These are phyloP conservation scores for Fraxinus floribunda DNA, from an alignment of 305 asterid species.

Conservation along the genomic window DNA sequence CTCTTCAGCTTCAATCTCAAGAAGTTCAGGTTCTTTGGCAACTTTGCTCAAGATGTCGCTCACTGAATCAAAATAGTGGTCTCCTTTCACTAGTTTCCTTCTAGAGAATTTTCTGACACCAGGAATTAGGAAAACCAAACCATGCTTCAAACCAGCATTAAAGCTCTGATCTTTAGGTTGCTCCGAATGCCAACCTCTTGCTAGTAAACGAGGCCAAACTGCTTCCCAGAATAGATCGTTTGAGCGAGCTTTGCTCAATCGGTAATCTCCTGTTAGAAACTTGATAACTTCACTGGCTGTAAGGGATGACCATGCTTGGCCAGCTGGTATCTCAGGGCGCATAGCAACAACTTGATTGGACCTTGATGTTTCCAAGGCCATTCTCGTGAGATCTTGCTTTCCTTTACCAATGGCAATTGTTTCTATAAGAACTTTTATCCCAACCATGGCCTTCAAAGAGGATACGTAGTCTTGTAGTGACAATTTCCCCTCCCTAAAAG, in stretches of 20 bases:
- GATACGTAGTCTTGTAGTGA: slow-evolving; percentile 49
- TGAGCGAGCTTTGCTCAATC: slow-evolving; percentile 71
- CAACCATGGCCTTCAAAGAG: slow-evolving; percentile 51
- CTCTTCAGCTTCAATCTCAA: slow-evolving; percentile 52
- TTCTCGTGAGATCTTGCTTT: slow-evolving; percentile 60
- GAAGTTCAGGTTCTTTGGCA: slow-evolving; percentile 57
- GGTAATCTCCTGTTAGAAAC: slow-evolving; percentile 61
- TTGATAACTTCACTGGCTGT: slow-evolving; percentile 51
- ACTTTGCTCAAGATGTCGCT: slow-evolving; percentile 71
- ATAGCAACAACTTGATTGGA: slow-evolving; percentile 36
- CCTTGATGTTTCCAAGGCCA: slow-evolving; percentile 46
- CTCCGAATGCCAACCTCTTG: slow-evolving; percentile 82
- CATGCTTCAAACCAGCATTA: slow-evolving; percentile 32
- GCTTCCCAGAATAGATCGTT: slow-evolving; percentile 78
- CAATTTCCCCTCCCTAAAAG: slow-evolving; percentile 50
- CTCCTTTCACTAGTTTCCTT: slow-evolving; percentile 57
- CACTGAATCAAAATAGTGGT: slow-evolving; percentile 64
- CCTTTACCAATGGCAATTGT: slow-evolving; percentile 70
- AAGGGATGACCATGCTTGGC: slow-evolving; percentile 63
- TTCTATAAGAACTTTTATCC: slow-evolving; percentile 49
- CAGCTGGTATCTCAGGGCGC: slow-evolving; percentile 58
- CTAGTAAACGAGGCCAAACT: slow-evolving; percentile 82
- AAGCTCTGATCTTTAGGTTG: slow-evolving; percentile 49
- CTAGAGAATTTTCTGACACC: slow-evolving; percentile 61
- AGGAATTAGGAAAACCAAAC: slow-evolving; percentile 62